A percentile compares a stretch with the other conserved stretches of the same genome.
phyloP scores from a whole-genome alignment of 352 stramenopile species.

The Phytophthora pistaciae region DNA sequence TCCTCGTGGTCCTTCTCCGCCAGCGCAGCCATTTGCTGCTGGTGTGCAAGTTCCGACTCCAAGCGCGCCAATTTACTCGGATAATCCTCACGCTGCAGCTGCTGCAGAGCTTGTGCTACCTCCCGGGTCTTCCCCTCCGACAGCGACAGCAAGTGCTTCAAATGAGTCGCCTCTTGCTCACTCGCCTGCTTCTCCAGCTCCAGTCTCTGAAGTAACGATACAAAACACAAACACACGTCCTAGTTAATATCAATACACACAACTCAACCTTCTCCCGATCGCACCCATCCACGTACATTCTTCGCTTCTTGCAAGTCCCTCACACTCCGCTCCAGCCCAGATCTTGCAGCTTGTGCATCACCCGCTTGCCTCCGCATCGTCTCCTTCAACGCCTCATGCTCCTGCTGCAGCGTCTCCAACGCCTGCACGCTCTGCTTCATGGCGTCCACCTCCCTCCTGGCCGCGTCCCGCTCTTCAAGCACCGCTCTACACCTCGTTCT shows the following conservation, averaged over 20 bases:
- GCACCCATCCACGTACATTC: constrained; percentile 22
- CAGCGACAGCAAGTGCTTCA: constrained; percentile 62
- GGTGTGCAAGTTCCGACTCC: constrained; percentile 56
- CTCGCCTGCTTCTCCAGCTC: constrained; percentile 58
- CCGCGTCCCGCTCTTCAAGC: constrained; percentile 44
- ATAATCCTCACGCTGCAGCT: constrained; percentile 59
- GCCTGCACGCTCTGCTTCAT: constrained; percentile 36
- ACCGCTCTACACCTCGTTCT: constrained; percentile 30
- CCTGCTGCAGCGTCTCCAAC: constrained; percentile 48
- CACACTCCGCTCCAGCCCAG: constrained; percentile 28
- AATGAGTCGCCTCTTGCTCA: constrained; percentile 60
- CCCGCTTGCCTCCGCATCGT: constrained; percentile 39
- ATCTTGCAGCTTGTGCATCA: constrained; percentile 19
- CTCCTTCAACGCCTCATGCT: constrained; percentile 51
- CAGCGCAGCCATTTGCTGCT: constrained; percentile 37
- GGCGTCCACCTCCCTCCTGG: constrained; percentile 45
- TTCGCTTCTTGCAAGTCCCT: constrained; percentile 51
- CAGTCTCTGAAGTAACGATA: constrained; percentile 48
- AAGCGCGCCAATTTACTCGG: constrained; percentile 56
- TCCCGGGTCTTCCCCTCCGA: constrained; percentile 58
- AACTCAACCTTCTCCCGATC: background rate
- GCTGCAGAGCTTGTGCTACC: constrained; percentile 46
- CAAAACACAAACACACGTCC: constrained; percentile 10
- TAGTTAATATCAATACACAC: constrained; percentile 15
- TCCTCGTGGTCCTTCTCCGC: constrained; percentile 65